Conservation (phyloP, 257 asterid genomes). For the Penstemon davidsonii region DNA sequence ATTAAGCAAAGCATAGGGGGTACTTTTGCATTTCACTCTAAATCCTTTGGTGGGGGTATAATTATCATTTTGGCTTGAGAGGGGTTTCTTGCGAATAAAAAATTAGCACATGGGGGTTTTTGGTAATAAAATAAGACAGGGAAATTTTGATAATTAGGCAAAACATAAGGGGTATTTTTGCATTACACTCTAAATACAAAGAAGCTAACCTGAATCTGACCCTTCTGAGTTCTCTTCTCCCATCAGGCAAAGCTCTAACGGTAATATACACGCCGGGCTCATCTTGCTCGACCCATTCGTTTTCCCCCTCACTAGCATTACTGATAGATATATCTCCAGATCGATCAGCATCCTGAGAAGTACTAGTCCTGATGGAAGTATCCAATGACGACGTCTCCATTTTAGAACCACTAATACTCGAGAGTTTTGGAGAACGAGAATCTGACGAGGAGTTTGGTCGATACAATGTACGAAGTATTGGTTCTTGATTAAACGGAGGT, state of each 20-base stretch:
- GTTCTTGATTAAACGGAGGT: slow-evolving; percentile 75
- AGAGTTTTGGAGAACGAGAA: slow-evolving; percentile 79
- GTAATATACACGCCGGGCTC: slow-evolving; percentile 96
- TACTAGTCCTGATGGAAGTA: slow-evolving; percentile 76
- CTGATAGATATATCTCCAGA: slow-evolving; percentile 65
- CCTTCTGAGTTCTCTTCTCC: slow-evolving; percentile 85
- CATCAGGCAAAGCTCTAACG: slow-evolving; percentile 78
- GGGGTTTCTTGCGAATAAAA: no score
- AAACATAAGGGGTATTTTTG: no score
- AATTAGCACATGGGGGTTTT: no score
- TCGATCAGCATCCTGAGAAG: slow-evolving; percentile 66
- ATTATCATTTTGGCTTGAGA: no score
- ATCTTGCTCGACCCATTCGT: slow-evolving; percentile 94
- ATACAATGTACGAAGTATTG: slow-evolving; percentile 56
- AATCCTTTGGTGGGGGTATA: no score
- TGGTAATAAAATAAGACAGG: no score
- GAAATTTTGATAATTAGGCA: no score
- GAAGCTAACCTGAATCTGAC: slow-evolving; percentile 85
- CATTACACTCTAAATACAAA: no score
- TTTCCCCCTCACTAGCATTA: slow-evolving; percentile 85
- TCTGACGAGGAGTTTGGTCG: slow-evolving; percentile 79
- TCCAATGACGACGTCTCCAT: slow-evolving; percentile 56
- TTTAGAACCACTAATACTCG: slow-evolving; percentile 62
- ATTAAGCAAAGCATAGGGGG: no score
- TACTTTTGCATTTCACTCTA: no score